Conservation (phyloP, 768 basidiomycete genomes). For the Agrocybe praecox region DNA sequence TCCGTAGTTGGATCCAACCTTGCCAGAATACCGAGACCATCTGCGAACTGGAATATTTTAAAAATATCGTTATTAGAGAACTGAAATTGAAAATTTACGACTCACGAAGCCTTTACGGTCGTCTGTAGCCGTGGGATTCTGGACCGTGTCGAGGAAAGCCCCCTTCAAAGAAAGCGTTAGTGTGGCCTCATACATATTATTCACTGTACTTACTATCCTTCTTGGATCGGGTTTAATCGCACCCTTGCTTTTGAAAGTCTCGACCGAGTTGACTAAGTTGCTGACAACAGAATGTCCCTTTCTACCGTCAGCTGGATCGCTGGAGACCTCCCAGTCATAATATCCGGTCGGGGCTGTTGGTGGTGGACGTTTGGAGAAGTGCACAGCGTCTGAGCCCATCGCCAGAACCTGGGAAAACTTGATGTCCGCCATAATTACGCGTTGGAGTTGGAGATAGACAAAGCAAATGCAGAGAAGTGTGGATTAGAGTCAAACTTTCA, state of each 20-base stretch:
- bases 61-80: background rate
- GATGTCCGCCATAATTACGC: background rate
- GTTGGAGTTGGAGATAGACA: too few relatives aligned
- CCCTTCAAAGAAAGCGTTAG: background rate
- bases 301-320: conserved; percentile 8
- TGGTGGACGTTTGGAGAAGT: conserved; percentile 8
- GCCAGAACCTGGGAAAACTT: background rate
- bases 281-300: conserved; percentile 13
- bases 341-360: conserved; percentile 17
- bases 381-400: conserved; percentile 9
- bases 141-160: conserved; percentile 9
- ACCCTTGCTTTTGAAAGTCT: conserved; percentile 13
- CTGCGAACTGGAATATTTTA: conserved; percentile 8
- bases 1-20: conserved; percentile 9
- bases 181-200: background rate
- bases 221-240: conserved; percentile 10
- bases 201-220: conserved; percentile 6
- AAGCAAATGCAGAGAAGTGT: too few relatives aligned
- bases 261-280: conserved; percentile 4
- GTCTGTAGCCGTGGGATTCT: conserved; percentile 10
- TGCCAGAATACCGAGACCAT: conserved; percentile 17
- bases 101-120: conserved; percentile 19
- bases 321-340: conserved; percentile 18
- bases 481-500: too few relatives aligned
- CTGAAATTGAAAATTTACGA: background rate